Evolutionary conservation across 2,329 filamentous ascomycete species (phyloP).

Genomic region (Rasamsonia emersonii): DNA sequence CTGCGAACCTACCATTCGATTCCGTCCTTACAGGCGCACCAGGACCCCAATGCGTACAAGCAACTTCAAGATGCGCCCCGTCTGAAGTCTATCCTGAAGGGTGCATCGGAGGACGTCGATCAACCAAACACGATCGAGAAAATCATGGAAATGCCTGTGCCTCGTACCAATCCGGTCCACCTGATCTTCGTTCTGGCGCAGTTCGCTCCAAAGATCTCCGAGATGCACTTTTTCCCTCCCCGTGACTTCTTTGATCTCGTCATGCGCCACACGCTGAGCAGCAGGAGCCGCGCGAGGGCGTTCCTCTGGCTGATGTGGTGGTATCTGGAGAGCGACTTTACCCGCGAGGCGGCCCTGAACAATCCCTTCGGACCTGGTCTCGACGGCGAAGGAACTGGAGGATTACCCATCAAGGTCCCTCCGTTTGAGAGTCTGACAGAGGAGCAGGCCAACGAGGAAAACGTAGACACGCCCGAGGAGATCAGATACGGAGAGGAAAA

Average conservation of each 20-base stretch:
- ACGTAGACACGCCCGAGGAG: constrained; percentile 42
- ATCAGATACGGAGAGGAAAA: constrained; percentile 41
- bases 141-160: constrained; percentile 59
- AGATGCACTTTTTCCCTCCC: constrained; percentile 76
- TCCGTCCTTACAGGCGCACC: constrained; percentile 86
- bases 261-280: constrained; percentile 79
- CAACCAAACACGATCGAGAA: constrained; percentile 79
- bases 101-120: constrained; percentile 80
- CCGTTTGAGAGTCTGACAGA: constrained; percentile 40
- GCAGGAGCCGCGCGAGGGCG: constrained; percentile 70
- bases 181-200: constrained; percentile 91
- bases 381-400: constrained; percentile 34
- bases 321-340: constrained; percentile 94
- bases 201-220: constrained; percentile 82
- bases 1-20: constrained; percentile 97
- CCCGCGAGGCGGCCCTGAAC: constrained; percentile 72
- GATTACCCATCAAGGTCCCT: constrained; percentile 40
- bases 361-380: constrained; percentile 72
- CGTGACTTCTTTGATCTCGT: constrained; percentile 94
- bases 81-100: constrained; percentile 94
- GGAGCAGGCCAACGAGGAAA: constrained; percentile 42
- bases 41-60: constrained; percentile 94
- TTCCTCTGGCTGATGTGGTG: constrained; percentile 99
- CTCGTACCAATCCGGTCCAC: constrained; percentile 94
- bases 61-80: constrained; percentile 93